These are phyloP conservation scores for Saccharomyces hybrid DNA, from an alignment of 1,139 yeast species.

Conservation along the genomic window DNA sequence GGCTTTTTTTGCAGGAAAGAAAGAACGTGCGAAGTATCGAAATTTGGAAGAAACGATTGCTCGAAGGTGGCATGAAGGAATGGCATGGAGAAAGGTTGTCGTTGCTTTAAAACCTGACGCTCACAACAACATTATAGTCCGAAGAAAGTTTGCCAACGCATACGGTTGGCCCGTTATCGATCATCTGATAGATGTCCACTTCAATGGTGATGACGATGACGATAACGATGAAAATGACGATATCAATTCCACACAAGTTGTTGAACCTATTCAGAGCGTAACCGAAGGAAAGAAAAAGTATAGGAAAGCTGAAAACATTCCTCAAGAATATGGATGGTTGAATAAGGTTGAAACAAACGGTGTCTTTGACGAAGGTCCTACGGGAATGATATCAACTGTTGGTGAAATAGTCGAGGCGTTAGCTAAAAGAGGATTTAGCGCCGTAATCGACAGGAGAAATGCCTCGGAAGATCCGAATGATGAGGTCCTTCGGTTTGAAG, in stretches of 20 bases:
- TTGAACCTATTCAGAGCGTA: neutral
- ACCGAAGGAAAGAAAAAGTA: neutral
- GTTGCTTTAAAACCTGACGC: slow-evolving; percentile 88
- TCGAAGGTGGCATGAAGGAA: slow-evolving; percentile 64
- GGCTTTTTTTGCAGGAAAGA: slow-evolving; percentile 12
- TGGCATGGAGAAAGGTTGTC: slow-evolving; percentile 87
- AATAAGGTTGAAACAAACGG: slow-evolving; percentile 41
- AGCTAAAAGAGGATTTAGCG: slow-evolving; percentile 14
- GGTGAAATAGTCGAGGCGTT: slow-evolving; percentile 41
- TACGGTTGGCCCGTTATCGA: slow-evolving; percentile 95
- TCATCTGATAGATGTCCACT: slow-evolving; percentile 66
- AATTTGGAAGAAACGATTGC: slow-evolving; percentile 48
- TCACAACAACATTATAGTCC: slow-evolving; percentile 84
- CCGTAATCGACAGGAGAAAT: neutral
- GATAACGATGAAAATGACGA: slow-evolving; percentile 1
- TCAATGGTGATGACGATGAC: slow-evolving; percentile 25
- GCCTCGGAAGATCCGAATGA: slow-evolving; percentile 12
- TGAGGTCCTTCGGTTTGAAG: slow-evolving; percentile 16
- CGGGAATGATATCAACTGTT: slow-evolving; percentile 59
- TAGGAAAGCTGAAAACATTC: slow-evolving; percentile 31
- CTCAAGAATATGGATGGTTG: slow-evolving; percentile 74
- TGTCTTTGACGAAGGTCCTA: slow-evolving; percentile 60
- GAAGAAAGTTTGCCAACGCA: slow-evolving; percentile 87
- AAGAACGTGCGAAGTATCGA: slow-evolving; percentile 4
- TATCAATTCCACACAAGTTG: neutral